These are phyloP conservation scores for Tuber brumale DNA, from an alignment of 495 filamentous ascomycete genomes.

Conservation along the genomic window DNA sequence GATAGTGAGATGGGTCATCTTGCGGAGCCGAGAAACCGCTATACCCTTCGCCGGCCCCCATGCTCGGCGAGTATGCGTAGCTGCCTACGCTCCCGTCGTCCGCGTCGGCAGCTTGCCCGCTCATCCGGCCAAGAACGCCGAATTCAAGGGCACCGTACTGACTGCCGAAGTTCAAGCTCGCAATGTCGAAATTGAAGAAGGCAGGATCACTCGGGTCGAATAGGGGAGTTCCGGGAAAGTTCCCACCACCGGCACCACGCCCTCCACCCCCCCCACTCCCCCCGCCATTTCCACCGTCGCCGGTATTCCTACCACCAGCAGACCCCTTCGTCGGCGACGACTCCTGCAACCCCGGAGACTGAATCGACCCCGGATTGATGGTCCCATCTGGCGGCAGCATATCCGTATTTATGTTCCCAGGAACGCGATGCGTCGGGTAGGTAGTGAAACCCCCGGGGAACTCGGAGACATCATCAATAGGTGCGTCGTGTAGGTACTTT, in stretches of 20 bases:
- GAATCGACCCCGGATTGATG: slow-evolving; percentile 39
- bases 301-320: slow-evolving; percentile 2
- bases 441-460: slow-evolving; percentile 26
- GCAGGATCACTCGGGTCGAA: slow-evolving; percentile 84
- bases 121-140: slow-evolving; percentile 87
- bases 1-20: slow-evolving; percentile 5
- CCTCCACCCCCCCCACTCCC: background rate
- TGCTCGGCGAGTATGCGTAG: slow-evolving; percentile 38
- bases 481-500: slow-evolving; percentile 96
- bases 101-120: slow-evolving; percentile 51
- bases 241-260: slow-evolving; percentile 5
- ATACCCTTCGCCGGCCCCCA: slow-evolving; percentile 34
- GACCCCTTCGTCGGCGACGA: slow-evolving; percentile 27
- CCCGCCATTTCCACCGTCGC: background rate
- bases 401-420: slow-evolving; percentile 25
- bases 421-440: slow-evolving; percentile 19
- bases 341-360: slow-evolving; percentile 36
- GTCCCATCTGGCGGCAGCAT: slow-evolving; percentile 41
- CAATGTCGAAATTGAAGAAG: slow-evolving; percentile 86
- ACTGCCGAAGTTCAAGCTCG: slow-evolving; percentile 90
- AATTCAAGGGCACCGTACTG: slow-evolving; percentile 92
- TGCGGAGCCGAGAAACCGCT: slow-evolving; percentile 37
- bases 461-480: slow-evolving; percentile 53
- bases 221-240: slow-evolving; percentile 32
- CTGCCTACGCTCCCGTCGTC: slow-evolving; percentile 36